Conservation (phyloP, 2,329 filamentous ascomycete species). For the Didymella sp. region DNA sequence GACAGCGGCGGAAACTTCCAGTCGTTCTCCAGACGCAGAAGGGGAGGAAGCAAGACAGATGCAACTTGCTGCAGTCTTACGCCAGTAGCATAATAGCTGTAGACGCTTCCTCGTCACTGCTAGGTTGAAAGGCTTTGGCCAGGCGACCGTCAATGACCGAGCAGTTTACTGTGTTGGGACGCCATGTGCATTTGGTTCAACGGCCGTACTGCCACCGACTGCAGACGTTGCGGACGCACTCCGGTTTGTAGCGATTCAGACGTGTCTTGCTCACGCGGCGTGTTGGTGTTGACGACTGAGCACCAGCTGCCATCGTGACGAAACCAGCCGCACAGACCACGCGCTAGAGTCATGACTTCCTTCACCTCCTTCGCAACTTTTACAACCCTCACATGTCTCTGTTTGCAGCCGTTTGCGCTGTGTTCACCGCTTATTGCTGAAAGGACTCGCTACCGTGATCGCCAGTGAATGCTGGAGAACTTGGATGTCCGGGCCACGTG, state of each 20-base stretch:
- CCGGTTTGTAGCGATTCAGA: background rate
- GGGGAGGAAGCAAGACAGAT: background rate
- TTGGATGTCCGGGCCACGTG: background rate
- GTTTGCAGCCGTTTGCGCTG: background rate
- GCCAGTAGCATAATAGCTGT: background rate
- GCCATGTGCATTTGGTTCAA: background rate
- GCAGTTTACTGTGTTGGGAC: background rate
- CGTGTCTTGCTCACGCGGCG: constrained; percentile 4
- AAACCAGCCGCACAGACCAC: constrained; percentile 7
- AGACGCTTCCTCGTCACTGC: background rate
- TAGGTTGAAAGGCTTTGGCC: background rate
- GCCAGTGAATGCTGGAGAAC: background rate
- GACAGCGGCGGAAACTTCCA: too few relatives aligned
- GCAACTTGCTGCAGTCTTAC: background rate
- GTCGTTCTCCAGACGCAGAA: background rate
- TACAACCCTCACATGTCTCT: background rate
- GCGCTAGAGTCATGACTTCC: background rate
- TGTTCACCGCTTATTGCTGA: background rate
- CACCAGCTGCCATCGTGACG: constrained; percentile 9
- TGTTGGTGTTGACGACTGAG: background rate
- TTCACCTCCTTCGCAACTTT: constrained; percentile 2
- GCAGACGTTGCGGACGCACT: background rate
- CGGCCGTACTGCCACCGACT: background rate
- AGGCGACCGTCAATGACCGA: background rate
- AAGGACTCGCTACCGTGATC: background rate